Percentiles rank a stretch among this genome's conserved stretches.
These are phyloP conservation scores for Diaporthe vaccinii DNA, from an alignment of 2,329 filamentous ascomycete genomes.

Conservation along the genomic window DNA sequence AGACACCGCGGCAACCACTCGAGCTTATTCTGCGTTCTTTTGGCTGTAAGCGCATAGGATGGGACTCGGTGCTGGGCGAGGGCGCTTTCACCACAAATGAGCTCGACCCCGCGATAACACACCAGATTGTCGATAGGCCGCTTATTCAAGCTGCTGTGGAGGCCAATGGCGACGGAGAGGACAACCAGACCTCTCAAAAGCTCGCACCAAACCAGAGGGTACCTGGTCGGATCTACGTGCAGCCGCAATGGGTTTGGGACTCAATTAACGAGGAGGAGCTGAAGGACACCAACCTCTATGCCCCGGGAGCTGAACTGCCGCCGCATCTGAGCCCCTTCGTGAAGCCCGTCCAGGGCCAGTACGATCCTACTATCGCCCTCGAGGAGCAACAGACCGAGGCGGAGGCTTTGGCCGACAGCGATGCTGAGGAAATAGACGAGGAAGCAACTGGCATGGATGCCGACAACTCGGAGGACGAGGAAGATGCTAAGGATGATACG, in stretches of 20 bases:
- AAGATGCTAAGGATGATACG: conserved; percentile 60
- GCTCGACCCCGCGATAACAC: conserved; percentile 88
- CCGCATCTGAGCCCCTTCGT: conserved; percentile 98
- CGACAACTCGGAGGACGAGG: conserved; percentile 58
- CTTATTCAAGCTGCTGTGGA: conserved; percentile 72
- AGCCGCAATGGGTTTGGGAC: conserved; percentile 99
- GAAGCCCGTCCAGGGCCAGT: conserved; percentile 85
- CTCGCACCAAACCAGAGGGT: conserved; percentile 77
- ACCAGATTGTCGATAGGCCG: conserved; percentile 95
- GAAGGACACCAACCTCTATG: conserved; percentile 88
- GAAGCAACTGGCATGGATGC: conserved; percentile 65
- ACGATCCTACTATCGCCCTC: conserved; percentile 89
- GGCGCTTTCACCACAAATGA: conserved; percentile 94
- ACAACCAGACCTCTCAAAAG: conserved; percentile 74
- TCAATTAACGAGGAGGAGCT: conserved; percentile 93
- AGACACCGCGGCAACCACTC: conserved; percentile 89
- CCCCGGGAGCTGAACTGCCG: conserved; percentile 88
- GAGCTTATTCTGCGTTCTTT: conserved; percentile 96
- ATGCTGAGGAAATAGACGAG: conserved; percentile 60
- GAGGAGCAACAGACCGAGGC: conserved; percentile 90
- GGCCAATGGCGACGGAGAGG: conserved; percentile 64
- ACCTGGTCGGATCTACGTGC: conserved; percentile 92
- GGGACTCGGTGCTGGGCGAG: conserved; percentile 91
- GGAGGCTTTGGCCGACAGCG: conserved; percentile 77
- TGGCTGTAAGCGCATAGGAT: conserved; percentile 95